Conservation (phyloP, 179 eudicot species). For the Pouteria campechiana region DNA sequence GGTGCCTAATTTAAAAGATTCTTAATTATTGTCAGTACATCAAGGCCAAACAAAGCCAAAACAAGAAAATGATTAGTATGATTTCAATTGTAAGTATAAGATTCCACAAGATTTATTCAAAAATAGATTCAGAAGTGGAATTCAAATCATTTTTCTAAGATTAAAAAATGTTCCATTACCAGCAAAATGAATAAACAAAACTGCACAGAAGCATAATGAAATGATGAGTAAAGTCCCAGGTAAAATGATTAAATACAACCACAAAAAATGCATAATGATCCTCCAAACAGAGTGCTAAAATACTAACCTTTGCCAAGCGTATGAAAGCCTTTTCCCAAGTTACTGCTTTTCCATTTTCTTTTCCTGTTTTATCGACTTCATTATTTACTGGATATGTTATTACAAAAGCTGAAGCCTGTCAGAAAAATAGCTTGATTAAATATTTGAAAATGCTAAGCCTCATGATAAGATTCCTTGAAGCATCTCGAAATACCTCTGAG, state of each 20-base stretch:
- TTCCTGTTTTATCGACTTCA: slow-evolving; percentile 63
- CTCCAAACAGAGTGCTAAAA: neutral
- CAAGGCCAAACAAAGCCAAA: no score
- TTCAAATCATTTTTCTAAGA: no score
- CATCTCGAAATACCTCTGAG: slow-evolving; percentile 57
- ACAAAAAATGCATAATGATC: neutral
- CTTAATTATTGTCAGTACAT: no score
- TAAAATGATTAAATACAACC: neutral
- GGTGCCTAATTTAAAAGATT: no score
- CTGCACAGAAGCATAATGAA: neutral
- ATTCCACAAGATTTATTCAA: no score
- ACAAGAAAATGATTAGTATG: no score
- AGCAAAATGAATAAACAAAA: no score
- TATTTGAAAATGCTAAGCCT: neutral
- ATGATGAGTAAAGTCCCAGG: no score
- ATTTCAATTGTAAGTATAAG: no score
- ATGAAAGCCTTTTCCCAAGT: slow-evolving; percentile 98
- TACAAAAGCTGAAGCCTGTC: slow-evolving; percentile 93
- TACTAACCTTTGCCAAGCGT: slow-evolving; percentile 72
- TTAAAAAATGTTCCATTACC: no score
- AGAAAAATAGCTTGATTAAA: slow-evolving; percentile 7
- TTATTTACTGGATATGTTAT: slow-evolving; percentile 96
- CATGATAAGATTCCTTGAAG: neutral
- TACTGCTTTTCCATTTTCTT: slow-evolving; percentile 55
- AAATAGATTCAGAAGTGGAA: no score